Evolutionary conservation across 2,329 filamentous ascomycete species (phyloP), one percentile per base, ranked within the genome.

Genomic region (Colletotrichum eleusines): DNA sequence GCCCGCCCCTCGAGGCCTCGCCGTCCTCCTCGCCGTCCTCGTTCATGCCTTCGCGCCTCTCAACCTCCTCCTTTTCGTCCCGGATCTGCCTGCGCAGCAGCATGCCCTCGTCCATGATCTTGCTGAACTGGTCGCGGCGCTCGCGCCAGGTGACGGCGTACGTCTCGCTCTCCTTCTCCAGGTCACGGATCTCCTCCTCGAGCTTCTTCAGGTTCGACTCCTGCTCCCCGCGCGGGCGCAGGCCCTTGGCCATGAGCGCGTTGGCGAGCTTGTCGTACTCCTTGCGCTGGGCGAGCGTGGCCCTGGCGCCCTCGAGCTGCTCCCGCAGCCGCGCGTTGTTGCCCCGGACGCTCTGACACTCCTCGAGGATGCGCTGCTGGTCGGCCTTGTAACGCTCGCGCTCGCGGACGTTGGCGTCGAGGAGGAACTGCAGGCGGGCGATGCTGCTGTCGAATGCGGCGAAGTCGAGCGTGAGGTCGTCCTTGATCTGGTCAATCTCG

Each of bases 31-130:
- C 91, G 20, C 85, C 88, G 58, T 90, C 91, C 74, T 90, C 90
- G 67, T 89, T 88, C 89, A 94, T 94, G 38, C 94, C 94, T 80
- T 97, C 94, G 65, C 94, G 88, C 51, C 94, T 86, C 81, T 97
- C 94, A 0, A 96, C 93, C 81, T 97, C 94, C 79, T 97, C 95
- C 82, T 97, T 97, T 85, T 98, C 95, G 77, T 97, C 95, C 72
- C 94, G 90, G 77, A 98, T 97, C 79, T 97, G 86, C 59, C 93
- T 87, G 69, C 95, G 86, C 79, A 98, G 87, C 73, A 93, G 87
- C 88, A 93, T 92, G n/a, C 94, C 94, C 83, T 98, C 95, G 71
- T 95, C 93, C 78, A 97, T 93, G 76, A 98, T 95, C 66, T 90
- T 88, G 69, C 91, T 93, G 80, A 98, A 97, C 81, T 97, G 94